phyloP scores from a whole-genome alignment of 164 flowering plant genomes.

The Euptelea pleiosperma region DNA sequence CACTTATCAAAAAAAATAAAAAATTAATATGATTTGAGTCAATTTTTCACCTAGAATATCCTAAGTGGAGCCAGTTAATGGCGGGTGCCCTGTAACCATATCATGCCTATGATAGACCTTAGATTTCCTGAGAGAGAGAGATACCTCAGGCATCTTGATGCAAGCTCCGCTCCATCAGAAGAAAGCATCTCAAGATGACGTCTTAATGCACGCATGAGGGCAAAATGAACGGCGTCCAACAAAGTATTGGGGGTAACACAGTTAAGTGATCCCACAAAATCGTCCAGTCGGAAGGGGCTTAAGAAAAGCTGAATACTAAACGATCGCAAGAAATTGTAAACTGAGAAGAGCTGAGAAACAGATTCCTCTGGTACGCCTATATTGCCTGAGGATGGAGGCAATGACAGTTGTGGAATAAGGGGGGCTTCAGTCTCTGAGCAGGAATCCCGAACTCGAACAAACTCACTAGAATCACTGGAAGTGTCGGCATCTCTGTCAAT shows the following conservation, averaged over 20 bases:
- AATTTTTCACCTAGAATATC: no score
- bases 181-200: constrained; percentile 58
- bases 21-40: no score
- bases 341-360: constrained; percentile 72
- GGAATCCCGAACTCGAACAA: constrained; percentile 25
- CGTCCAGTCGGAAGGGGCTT: constrained; percentile 80
- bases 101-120: neutral
- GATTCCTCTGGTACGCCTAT: constrained; percentile 75
- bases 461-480: constrained; percentile 52
- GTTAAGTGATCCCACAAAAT: constrained; percentile 84
- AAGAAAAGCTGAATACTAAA: constrained; percentile 66
- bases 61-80: neutral
- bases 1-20: no score
- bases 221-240: constrained; percentile 76
- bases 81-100: neutral
- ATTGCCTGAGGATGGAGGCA: constrained; percentile 81
- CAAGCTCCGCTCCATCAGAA: constrained; percentile 62
- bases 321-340: constrained; percentile 76
- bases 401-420: constrained; percentile 40
- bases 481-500: constrained; percentile 46
- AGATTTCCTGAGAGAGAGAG: neutral
- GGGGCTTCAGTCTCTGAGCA: constrained; percentile 28
- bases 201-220: constrained; percentile 61
- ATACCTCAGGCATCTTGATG: constrained; percentile 80
- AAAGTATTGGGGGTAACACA: constrained; percentile 54